Conservation (phyloP, 129 eudicot species). For the Centaurea solstitialis region DNA sequence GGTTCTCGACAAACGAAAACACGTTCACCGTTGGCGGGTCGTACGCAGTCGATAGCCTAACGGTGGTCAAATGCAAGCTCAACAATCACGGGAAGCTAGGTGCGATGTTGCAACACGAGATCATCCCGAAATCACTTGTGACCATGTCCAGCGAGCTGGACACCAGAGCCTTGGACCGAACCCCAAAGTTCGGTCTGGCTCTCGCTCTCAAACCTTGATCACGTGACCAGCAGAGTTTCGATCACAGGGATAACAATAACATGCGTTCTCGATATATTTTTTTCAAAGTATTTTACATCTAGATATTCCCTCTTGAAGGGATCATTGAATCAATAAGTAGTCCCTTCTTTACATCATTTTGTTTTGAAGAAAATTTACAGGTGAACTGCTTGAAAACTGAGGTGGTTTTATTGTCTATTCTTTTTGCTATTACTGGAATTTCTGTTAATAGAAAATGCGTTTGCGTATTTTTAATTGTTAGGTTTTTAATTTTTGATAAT, state of each 20-base stretch:
- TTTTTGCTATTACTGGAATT: neutral
- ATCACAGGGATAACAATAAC: neutral
- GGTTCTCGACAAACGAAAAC: constrained; percentile 80
- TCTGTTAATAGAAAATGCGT: neutral
- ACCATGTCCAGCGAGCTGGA: constrained; percentile 78
- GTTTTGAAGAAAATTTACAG: neutral
- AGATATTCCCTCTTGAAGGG: neutral
- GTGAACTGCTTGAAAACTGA: constrained; percentile 12
- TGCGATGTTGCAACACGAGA: constrained; percentile 74
- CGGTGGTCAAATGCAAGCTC: constrained; percentile 69
- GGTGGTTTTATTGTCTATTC: constrained; percentile 6
- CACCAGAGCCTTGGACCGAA: constrained; percentile 81
- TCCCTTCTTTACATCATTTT: neutral
- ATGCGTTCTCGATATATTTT: neutral
- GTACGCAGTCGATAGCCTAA: constrained; percentile 58
- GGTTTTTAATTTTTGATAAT: too few species aligned
- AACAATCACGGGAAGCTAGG: constrained; percentile 85
- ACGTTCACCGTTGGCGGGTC: constrained; percentile 84
- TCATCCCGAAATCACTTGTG: constrained; percentile 68
- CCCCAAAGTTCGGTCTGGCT: constrained; percentile 79
- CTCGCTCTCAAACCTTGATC: constrained; percentile 78
- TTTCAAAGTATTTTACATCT: neutral
- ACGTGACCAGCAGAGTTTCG: neutral
- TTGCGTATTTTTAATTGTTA: neutral
- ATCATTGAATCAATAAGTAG: constrained; percentile 1